Percentiles rank a stretch among this genome's conserved stretches.
phyloP scores from a whole-genome alignment of 345 rosid species.

The Lepidium aucheri region DNA sequence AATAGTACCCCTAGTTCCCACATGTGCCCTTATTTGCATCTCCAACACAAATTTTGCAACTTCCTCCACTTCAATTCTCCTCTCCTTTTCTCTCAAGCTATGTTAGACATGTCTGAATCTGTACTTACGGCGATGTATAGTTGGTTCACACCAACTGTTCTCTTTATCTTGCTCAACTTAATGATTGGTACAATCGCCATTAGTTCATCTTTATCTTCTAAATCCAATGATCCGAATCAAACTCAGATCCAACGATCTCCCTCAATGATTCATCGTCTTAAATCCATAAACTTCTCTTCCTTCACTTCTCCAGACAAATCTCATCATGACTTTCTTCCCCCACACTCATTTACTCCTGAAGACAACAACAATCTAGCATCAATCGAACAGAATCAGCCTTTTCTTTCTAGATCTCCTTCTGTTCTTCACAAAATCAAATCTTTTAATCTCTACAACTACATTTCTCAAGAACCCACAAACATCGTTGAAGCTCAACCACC shows the following conservation, averaged over 20 bases:
- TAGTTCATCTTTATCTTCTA: constrained; percentile 47
- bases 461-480: constrained; percentile 40
- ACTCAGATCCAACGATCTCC: constrained; percentile 50
- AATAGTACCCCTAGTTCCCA: not conserved
- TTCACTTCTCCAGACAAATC: constrained; percentile 36
- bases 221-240: constrained; percentile 16
- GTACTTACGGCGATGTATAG: constrained; percentile 59
- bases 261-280: constrained; percentile 58
- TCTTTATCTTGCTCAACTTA: constrained; percentile 65
- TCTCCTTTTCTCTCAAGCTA: constrained; percentile 4
- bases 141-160: constrained; percentile 73
- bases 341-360: not conserved
- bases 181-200: constrained; percentile 65
- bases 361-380: constrained; percentile 5
- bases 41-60: not conserved
- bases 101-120: constrained; percentile 47
- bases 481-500: not conserved
- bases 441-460: constrained; percentile 43
- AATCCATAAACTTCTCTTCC: constrained; percentile 46
- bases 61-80: not conserved
- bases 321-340: constrained; percentile 28
- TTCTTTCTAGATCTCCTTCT: constrained; percentile 56
- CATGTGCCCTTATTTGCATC: not conserved
- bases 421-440: constrained; percentile 58
- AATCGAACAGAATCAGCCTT: constrained; percentile 25